Conservation (phyloP, 2,329 filamentous ascomycete genomes). For the Colletotrichum sp. region DNA sequence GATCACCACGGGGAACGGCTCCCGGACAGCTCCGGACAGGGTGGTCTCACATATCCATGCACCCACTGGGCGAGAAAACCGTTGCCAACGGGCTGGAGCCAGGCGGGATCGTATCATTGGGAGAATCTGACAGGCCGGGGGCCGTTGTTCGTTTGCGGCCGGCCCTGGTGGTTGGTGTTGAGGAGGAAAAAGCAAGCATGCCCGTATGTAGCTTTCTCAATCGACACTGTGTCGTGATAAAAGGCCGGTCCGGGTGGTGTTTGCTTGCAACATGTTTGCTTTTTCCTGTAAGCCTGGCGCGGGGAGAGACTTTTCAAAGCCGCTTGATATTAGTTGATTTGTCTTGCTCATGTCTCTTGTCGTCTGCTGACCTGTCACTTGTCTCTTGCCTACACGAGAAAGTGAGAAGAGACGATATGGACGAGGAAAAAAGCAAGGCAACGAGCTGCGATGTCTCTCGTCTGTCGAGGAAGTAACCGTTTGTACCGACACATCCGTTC, state of each 20-base stretch:
- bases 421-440: slow-evolving; percentile 1
- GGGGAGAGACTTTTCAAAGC: neutral
- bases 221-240: neutral
- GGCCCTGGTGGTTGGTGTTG: neutral
- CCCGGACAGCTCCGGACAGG: slow-evolving; percentile 7
- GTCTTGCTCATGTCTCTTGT: slow-evolving; percentile 6
- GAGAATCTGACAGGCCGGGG: slow-evolving; percentile 13
- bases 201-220: neutral
- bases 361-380: slow-evolving; percentile 13
- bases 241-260: neutral
- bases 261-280: slow-evolving; percentile 7
- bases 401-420: neutral
- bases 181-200: neutral
- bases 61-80: neutral
- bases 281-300: neutral
- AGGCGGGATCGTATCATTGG: neutral
- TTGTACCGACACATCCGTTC: slow-evolving; percentile 4
- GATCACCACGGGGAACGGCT: slow-evolving; percentile 9
- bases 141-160: neutral
- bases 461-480: neutral
- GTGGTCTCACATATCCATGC: neutral
- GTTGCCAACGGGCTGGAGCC: slow-evolving; percentile 7
- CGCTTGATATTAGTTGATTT: slow-evolving; percentile 6
- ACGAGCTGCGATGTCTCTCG: neutral
- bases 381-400: slow-evolving; percentile 3